These are phyloP conservation scores for Blastobotrys ciferrii DNA, from an alignment of 1,139 yeast species.

Conservation along the genomic window DNA sequence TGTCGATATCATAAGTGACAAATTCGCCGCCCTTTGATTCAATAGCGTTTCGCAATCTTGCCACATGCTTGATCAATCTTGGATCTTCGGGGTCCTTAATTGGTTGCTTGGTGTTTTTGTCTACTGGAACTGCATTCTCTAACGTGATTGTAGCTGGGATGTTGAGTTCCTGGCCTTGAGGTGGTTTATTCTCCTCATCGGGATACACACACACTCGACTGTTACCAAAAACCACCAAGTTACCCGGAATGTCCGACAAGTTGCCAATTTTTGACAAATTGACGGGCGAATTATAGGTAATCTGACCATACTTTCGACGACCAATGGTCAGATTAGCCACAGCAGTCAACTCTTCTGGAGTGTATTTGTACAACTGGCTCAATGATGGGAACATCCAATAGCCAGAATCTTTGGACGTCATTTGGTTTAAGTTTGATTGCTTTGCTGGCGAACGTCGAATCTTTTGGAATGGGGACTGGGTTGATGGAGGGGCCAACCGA, in stretches of 20 bases:
- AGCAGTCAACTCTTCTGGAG: conserved; percentile 51
- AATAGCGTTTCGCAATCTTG: conserved; percentile 43
- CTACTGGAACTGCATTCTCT: conserved; percentile 51
- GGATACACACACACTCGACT: conserved; percentile 65
- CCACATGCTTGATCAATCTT: conserved; percentile 48
- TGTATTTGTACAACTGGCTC: conserved; percentile 47
- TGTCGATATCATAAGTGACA: conserved; percentile 72
- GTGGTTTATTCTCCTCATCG: conserved; percentile 52
- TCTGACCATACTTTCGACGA: conserved; percentile 70
- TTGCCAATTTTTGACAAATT: conserved; percentile 58
- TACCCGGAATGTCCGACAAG: conserved; percentile 51
- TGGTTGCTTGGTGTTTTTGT: conserved; percentile 31
- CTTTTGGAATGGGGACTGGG: conserved; percentile 2
- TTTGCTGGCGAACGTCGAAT: conserved; percentile 10
- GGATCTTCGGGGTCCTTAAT: conserved; percentile 44
- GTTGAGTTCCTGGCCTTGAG: conserved; percentile 71
- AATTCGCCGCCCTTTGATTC: conserved; percentile 69
- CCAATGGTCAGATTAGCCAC: conserved; percentile 76
- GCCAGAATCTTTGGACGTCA: conserved; percentile 39
- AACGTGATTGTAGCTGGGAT: conserved; percentile 81
- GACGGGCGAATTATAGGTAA: conserved; percentile 69
- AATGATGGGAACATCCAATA: conserved; percentile 84
- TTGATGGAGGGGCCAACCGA: not conserved
- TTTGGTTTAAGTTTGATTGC: conserved; percentile 9
- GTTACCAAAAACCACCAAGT: conserved; percentile 54